A percentile compares a stretch with the other conserved stretches of the same genome.
These are phyloP conservation scores for Colletotrichum sp. DNA, from an alignment of 2,329 filamentous ascomycete species.

Conservation along the genomic window DNA sequence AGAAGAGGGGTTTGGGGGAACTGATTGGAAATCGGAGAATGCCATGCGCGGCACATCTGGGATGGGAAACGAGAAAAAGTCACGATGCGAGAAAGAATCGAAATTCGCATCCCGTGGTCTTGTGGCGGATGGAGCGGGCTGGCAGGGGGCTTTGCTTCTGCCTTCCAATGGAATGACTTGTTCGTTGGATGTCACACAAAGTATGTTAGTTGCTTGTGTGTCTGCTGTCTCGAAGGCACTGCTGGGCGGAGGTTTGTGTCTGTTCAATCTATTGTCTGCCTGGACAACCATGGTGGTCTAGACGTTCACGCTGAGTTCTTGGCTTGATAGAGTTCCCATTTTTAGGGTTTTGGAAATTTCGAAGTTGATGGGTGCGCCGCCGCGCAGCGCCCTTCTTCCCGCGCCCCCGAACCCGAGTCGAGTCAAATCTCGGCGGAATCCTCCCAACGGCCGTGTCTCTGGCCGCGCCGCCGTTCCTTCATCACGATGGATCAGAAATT, in stretches of 20 bases:
- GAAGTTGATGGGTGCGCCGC: neutral
- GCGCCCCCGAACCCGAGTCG: neutral
- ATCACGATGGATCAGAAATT: neutral
- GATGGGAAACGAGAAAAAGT: neutral
- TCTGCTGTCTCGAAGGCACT: neutral
- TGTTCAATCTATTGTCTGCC: neutral
- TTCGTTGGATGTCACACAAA: neutral
- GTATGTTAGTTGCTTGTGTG: neutral
- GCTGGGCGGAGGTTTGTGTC: neutral
- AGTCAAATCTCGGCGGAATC: neutral
- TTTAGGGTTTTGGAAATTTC: neutral
- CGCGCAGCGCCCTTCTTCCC: neutral
- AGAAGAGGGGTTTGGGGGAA: neutral
- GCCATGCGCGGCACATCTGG: constrained; percentile 5
- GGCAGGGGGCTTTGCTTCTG: neutral
- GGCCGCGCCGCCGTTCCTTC: neutral
- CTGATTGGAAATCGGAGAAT: neutral
- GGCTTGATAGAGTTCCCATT: neutral
- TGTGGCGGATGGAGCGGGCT: neutral
- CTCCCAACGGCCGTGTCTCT: neutral
- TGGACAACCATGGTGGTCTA: neutral
- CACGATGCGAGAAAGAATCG: neutral
- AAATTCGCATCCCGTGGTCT: neutral
- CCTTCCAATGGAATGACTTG: neutral
- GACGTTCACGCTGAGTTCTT: neutral